Conservation (phyloP, 208 protist species). For the Lotmaria passim region DNA sequence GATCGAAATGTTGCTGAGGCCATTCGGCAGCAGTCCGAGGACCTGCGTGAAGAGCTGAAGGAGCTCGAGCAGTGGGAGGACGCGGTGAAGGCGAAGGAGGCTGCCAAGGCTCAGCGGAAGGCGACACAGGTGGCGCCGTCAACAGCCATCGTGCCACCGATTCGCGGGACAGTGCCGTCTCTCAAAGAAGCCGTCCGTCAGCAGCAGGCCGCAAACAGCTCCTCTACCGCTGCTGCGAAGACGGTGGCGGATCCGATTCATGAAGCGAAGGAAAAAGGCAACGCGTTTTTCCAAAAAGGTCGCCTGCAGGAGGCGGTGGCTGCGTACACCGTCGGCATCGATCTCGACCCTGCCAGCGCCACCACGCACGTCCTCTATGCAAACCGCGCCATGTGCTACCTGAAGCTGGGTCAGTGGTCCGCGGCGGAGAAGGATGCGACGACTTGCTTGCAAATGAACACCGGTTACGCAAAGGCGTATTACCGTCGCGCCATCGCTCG, state of each 20-base stretch:
- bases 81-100: constrained; percentile 47
- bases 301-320: constrained; percentile 79
- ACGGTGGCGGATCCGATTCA: constrained; percentile 46
- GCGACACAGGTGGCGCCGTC: constrained; percentile 15
- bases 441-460: constrained; percentile 78
- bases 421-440: constrained; percentile 86
- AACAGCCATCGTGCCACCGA: constrained; percentile 50
- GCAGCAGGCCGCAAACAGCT: constrained; percentile 21
- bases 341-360: constrained; percentile 72
- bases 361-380: constrained; percentile 82
- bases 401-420: constrained; percentile 76
- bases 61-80: constrained; percentile 85
- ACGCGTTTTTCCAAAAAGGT: constrained; percentile 80
- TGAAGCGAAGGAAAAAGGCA: constrained; percentile 80
- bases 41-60: constrained; percentile 88
- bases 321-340: constrained; percentile 84
- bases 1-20: constrained; percentile 47
- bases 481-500: constrained; percentile 87
- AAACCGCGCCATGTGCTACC: constrained; percentile 87
- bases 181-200: constrained; percentile 69
- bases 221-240: not conserved
- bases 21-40: constrained; percentile 86
- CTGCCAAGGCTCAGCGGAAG: constrained; percentile 48
- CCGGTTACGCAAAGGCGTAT: constrained; percentile 87
- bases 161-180: constrained; percentile 88